phyloP scores from a whole-genome alignment of 2,329 filamentous ascomycete genomes.

The Tolypocladium endophyticum region DNA sequence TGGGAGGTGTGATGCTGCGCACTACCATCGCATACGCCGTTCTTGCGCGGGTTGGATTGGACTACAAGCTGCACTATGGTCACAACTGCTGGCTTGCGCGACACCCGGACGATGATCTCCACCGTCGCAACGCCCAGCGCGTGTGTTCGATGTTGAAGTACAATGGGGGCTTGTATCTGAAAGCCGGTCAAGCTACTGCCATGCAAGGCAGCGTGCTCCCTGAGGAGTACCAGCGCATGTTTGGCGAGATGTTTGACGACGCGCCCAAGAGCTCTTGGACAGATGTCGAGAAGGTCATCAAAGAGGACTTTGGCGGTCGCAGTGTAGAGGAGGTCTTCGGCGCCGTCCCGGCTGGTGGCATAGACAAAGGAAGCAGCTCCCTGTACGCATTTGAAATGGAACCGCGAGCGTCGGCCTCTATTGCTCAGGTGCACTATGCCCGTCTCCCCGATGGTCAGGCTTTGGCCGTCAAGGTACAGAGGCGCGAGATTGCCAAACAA shows the following conservation, averaged over 20 bases:
- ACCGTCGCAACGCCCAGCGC: constrained; percentile 49
- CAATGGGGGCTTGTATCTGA: constrained; percentile 60
- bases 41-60: constrained; percentile 36
- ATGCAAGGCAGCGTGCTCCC: constrained; percentile 61
- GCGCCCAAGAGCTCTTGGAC: constrained; percentile 58
- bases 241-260: constrained; percentile 59
- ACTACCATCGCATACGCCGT: constrained; percentile 3
- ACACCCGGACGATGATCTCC: constrained; percentile 31
- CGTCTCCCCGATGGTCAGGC: constrained; percentile 47
- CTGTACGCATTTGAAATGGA: not conserved
- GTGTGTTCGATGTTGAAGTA: constrained; percentile 51
- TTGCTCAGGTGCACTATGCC: constrained; percentile 62
- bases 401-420: constrained; percentile 46
- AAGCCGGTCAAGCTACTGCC: constrained; percentile 61
- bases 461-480: constrained; percentile 60
- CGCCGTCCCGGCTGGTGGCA: not conserved
- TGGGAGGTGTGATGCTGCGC: constrained; percentile 10
- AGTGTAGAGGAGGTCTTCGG: constrained; percentile 55
- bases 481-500: constrained; percentile 54
- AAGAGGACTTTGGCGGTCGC: constrained; percentile 44
- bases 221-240: constrained; percentile 59
- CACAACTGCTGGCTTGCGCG: constrained; percentile 24
- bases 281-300: constrained; percentile 51
- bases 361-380: not conserved
- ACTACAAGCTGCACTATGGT: constrained; percentile 63